Conservation (phyloP, 768 basidiomycete genomes). For the Lactifluus rugatus region DNA sequence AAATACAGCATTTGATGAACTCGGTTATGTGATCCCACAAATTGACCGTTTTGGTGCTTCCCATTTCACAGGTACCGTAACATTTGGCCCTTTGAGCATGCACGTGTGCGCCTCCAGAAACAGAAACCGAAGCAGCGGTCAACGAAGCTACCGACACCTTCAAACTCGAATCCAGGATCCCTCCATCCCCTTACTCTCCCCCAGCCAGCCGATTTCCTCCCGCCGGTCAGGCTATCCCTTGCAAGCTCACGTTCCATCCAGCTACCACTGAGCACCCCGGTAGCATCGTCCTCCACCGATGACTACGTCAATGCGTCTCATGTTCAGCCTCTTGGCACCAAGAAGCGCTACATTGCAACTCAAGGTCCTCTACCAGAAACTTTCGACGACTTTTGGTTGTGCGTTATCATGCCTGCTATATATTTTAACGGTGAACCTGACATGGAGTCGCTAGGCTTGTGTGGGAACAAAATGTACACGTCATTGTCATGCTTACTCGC, state of each 20-base stretch:
- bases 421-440: not conserved
- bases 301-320: constrained; percentile 96
- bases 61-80: constrained; percentile 63
- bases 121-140: constrained; percentile 8
- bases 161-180: constrained; percentile 1
- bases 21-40: not conserved
- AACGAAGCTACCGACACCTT: not conserved
- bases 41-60: not conserved
- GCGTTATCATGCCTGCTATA: constrained; percentile 28
- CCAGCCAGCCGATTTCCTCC: constrained; percentile 15
- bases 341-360: constrained; percentile 83
- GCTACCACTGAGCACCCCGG: constrained; percentile 15
- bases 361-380: constrained; percentile 90
- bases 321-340: constrained; percentile 78
- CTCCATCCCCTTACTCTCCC: constrained; percentile 13
- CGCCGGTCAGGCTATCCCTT: constrained; percentile 4
- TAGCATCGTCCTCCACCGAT: constrained; percentile 37
- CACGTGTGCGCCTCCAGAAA: constrained; percentile 61
- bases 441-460: constrained; percentile 43
- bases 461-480: constrained; percentile 91
- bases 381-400: constrained; percentile 92
- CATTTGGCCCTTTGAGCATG: constrained; percentile 97
- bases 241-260: constrained; percentile 4
- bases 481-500: constrained; percentile 94
- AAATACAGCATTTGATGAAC: constrained; percentile 19